Evolutionary conservation across 306 rosid species (phyloP), one percentile per base, ranked within the genome.

Genomic region (Potentilla sterilis): DNA sequence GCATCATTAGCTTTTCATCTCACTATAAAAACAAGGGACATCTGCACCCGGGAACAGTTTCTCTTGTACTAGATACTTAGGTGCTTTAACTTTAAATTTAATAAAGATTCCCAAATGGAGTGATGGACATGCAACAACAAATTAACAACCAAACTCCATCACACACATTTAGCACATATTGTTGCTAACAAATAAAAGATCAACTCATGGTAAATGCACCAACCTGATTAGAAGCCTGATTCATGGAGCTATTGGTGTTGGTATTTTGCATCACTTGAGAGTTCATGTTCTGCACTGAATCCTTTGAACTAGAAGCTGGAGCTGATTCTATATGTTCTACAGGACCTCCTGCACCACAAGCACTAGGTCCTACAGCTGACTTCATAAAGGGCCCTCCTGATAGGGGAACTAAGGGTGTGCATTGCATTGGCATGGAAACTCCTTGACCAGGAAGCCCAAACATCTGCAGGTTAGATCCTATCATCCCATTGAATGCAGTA

Each of bases 361-460:
- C 81, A 80, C 82, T 84, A 15, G 43, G 74, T 66, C 84, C 83
- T 47, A 41, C 38, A 65, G 75, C 48, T 70, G 93, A 63, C 79
- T 83, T 88, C 87, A 87, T 62, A 78, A 82, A 69, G 76, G 93
- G 76, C 28, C 83, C 86, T 72, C 84, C 98, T 3, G 88, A 47
- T 48, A 81, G 47, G 15, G 90, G 80, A 70, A 79, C 76, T 51
- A 72, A 41, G 3, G 90, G 91, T 58, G 86, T 81, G 4, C 64
- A 73, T 76, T 83, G 89, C 87, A 88, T 84, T 19, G 85, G 80
- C 86, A 85, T 61, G 48, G 91, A 81, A 84, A 84, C 66, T 84
- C 97, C 97, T 81, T 85, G 97, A 73, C 89, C 81, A n/a, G 88
- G 98, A 82, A 85, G 21, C 57, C 90, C 89, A 81, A 83, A 88